Conservation (phyloP, 352 stramenopile genomes). For the Phytophthora hibernalis region DNA sequence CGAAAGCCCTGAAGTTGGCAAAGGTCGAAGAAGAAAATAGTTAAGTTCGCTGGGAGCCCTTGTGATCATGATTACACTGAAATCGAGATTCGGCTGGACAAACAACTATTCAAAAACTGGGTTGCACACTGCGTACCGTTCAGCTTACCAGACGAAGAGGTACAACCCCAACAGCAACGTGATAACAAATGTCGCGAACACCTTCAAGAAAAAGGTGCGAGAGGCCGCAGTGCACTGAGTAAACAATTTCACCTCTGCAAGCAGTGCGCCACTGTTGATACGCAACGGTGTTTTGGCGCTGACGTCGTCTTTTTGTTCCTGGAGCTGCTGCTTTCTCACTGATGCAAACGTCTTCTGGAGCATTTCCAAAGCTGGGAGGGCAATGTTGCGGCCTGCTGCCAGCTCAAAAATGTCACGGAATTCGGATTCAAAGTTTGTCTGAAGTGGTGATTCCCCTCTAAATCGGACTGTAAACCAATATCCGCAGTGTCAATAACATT, state of each 20-base stretch:
- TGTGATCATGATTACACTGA: background rate
- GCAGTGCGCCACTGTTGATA: slow-evolving; percentile 57
- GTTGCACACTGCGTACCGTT: background rate
- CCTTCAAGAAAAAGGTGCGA: slow-evolving; percentile 76
- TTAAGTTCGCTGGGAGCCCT: background rate
- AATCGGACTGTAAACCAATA: slow-evolving; percentile 42
- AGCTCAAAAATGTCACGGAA: slow-evolving; percentile 85
- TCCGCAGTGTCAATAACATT: slow-evolving; percentile 12
- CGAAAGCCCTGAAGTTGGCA: slow-evolving; percentile 6
- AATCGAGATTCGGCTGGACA: background rate
- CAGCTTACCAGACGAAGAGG: slow-evolving; percentile 45
- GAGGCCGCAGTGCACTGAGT: slow-evolving; percentile 52
- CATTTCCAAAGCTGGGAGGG: slow-evolving; percentile 57
- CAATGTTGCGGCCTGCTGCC: slow-evolving; percentile 47
- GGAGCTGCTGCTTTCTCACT: slow-evolving; percentile 29
- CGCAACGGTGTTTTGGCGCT: slow-evolving; percentile 22
- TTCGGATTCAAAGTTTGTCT: slow-evolving; percentile 69
- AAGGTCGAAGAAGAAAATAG: slow-evolving; percentile 7
- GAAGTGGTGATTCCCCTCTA: slow-evolving; percentile 42
- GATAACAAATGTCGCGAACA: slow-evolving; percentile 65
- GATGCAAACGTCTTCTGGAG: slow-evolving; percentile 51
- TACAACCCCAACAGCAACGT: slow-evolving; percentile 65
- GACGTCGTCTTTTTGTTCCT: slow-evolving; percentile 27
- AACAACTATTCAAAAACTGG: background rate
- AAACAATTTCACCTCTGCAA: slow-evolving; percentile 55